Evolutionary conservation across 805 yeast genomes (phyloP), one percentile per base, ranked within the genome.

Genomic region (Lipomyces orientalis): DNA sequence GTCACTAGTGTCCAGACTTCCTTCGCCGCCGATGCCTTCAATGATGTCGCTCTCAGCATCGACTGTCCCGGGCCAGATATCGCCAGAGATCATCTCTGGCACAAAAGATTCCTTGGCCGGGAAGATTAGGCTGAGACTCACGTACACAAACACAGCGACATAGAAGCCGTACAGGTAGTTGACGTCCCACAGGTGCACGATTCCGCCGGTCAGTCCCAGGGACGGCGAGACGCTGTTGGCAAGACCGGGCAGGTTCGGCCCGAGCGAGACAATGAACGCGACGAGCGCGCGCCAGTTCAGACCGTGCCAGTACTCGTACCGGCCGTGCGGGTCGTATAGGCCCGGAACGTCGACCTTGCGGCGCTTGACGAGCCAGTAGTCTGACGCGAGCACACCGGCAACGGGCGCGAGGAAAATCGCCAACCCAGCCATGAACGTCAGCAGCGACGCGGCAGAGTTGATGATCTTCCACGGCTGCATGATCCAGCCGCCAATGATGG

Each of bases 261-360:
- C 60, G 54, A 64, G 35, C 19, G 69, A 37, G 31, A 73, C 63
- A 16, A 67, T 6, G 63, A 79, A 83, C 5, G 83, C 78, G 10
- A 77, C 65, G 9, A 81, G 65, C 9, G 82, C 81, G 71, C 83
- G 77, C 80, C 81, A 81, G 74, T 84, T 83, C 69, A 80, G 56
- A 10, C 87, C 87, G 39, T 77, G 70, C 75, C 78, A 76, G 75
- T 82, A 82, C 77, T 79, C 80, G 73, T 83, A 85, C n/a, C 76
- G 75, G 4, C 83, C 84, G 9, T 75, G 71, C 16, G 74, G 69
- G 46, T 69, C 60, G 58, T 69, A 70, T 22, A 70, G 65, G 1
- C 55, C 72, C n/a, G 71, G 71, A 4, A 70, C 71, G 34, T 69
- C 72, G n/a, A 69, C 25, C 25, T 69, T 56, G 12, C 59, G 35